Conservation (phyloP, 1,139 yeast species). For the Wickerhamomyces sp. region DNA sequence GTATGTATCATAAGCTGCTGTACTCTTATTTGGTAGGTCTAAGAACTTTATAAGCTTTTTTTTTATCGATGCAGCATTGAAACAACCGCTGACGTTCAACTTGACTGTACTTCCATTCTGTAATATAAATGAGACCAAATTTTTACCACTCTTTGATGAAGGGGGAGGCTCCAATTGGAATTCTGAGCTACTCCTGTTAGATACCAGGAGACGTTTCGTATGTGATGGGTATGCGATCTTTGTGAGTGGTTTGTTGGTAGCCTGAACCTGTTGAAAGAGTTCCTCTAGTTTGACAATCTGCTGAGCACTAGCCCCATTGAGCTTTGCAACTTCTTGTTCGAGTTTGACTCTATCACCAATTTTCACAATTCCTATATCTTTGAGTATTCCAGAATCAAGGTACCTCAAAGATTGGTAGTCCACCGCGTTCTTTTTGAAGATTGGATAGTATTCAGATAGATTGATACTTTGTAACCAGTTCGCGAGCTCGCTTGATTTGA, state of each 20-base stretch:
- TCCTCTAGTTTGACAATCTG: slow-evolving; percentile 32
- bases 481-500: not conserved
- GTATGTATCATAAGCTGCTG: slow-evolving; percentile 47
- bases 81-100: slow-evolving; percentile 75
- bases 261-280: slow-evolving; percentile 28
- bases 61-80: slow-evolving; percentile 75
- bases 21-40: slow-evolving; percentile 39
- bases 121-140: slow-evolving; percentile 46
- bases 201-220: slow-evolving; percentile 25
- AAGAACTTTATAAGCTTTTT: slow-evolving; percentile 61
- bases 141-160: slow-evolving; percentile 23
- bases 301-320: slow-evolving; percentile 27
- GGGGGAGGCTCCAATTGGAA: slow-evolving; percentile 24
- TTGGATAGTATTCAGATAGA: not conserved
- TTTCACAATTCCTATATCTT: slow-evolving; percentile 67
- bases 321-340: slow-evolving; percentile 45
- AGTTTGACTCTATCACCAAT: slow-evolving; percentile 80
- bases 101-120: slow-evolving; percentile 73
- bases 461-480: not conserved
- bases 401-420: slow-evolving; percentile 35
- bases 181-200: slow-evolving; percentile 14
- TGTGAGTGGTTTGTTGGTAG: slow-evolving; percentile 3
- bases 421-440: slow-evolving; percentile 22
- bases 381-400: slow-evolving; percentile 63
- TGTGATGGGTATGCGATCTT: slow-evolving; percentile 9